These are phyloP conservation scores for Erysimum pusillum DNA, from an alignment of 441 rosid genomes.

Conservation along the genomic window DNA sequence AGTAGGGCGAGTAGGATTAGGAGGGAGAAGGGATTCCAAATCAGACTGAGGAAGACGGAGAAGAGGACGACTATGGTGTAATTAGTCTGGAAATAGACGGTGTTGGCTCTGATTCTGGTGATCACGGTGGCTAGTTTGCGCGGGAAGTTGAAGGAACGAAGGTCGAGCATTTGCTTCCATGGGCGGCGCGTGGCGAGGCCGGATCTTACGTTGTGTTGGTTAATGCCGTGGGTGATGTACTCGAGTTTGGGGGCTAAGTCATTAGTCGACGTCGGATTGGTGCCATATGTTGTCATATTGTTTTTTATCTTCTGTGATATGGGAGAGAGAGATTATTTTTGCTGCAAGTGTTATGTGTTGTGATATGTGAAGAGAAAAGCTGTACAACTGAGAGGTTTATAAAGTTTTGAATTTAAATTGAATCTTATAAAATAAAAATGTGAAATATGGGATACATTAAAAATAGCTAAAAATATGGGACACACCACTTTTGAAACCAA, in stretches of 20 bases:
- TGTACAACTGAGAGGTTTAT: slow-evolving; percentile 30
- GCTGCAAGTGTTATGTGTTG: slow-evolving; percentile 21
- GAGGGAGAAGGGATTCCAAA: slow-evolving; percentile 75
- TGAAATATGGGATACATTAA: not conserved
- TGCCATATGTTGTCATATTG: slow-evolving; percentile 73
- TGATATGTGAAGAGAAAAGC: slow-evolving; percentile 26
- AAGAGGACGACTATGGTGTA: slow-evolving; percentile 62
- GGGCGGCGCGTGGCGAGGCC: slow-evolving; percentile 65
- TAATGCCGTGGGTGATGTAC: slow-evolving; percentile 68
- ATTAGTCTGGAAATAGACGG: slow-evolving; percentile 63
- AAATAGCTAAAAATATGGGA: not conserved
- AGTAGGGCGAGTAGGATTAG: slow-evolving; percentile 59
- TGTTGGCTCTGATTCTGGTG: slow-evolving; percentile 54
- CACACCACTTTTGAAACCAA: not conserved
- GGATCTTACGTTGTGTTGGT: slow-evolving; percentile 56
- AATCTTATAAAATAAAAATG: not conserved
- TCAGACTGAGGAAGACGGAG: slow-evolving; percentile 63
- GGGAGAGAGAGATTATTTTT: not conserved
- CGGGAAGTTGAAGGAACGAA: slow-evolving; percentile 52
- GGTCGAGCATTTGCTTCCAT: slow-evolving; percentile 64
- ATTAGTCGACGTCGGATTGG: slow-evolving; percentile 69
- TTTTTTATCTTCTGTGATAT: not conserved
- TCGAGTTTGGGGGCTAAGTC: slow-evolving; percentile 53
- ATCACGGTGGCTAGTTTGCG: slow-evolving; percentile 48
- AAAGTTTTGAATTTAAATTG: not conserved